Evolutionary conservation across 2,329 filamentous ascomycete species (phyloP).

Genomic region (Pseudodiploospora longispora): DNA sequence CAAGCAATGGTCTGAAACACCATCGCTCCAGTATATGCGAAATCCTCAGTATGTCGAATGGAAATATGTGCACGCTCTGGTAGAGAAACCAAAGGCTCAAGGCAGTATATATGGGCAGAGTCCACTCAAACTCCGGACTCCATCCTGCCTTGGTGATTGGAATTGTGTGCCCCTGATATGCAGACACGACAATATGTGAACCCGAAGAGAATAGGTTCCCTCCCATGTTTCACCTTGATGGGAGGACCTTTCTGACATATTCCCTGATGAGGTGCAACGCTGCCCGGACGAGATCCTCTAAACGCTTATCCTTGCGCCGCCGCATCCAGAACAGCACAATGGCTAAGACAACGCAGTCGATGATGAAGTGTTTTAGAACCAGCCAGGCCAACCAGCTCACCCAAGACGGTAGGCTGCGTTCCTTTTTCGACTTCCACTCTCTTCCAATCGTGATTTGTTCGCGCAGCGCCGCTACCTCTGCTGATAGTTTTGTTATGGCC

Average conservation of each 20-base stretch:
- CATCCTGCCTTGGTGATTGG: no score
- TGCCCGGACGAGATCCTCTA: conserved; percentile 67
- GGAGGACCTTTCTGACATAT: conserved; percentile 51
- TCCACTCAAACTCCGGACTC: no score
- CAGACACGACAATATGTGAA: no score
- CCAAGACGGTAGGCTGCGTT: conserved; percentile 61
- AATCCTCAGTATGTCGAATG: no score
- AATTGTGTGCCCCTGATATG: no score
- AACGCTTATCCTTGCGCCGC: conserved; percentile 57
- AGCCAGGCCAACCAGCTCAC: conserved; percentile 62
- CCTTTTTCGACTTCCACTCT: conserved; percentile 59
- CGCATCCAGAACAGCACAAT: conserved; percentile 66
- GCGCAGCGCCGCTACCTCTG: conserved; percentile 82
- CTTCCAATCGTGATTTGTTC: conserved; percentile 80
- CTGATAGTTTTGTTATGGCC: conserved; percentile 79
- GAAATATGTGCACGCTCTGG: no score
- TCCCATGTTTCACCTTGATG: conserved; percentile 38
- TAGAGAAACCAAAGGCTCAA: no score
- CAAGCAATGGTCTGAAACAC: no score
- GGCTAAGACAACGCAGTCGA: conserved; percentile 60
- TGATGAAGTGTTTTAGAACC: conserved; percentile 61
- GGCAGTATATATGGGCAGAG: no score
- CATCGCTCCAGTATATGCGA: no score
- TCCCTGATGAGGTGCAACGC: conserved; percentile 49
- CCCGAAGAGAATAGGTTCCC: no score